Base-by-base conservation (phyloP, 1,284 basidiomycete species). In the Bothia castanella region DNA sequence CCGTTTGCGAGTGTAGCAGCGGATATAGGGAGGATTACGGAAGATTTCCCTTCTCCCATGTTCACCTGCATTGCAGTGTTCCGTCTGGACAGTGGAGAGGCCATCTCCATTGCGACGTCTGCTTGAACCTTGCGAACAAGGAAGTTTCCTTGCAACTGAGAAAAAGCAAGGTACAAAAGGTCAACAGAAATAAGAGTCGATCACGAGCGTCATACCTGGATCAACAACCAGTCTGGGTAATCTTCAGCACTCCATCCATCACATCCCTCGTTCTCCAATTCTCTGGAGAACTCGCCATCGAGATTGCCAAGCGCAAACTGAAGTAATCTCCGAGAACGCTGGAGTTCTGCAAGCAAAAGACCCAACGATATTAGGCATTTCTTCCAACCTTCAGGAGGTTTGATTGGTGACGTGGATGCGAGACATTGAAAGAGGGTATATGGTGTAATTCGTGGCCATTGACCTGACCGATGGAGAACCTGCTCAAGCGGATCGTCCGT, bases 41-140 rank as follows among this genome's bases (percentile, higher is more conserved):
- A 75, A 0, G 78, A 75, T 52, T 81, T 80, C 3, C 79, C 78
- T 54, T 80, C 79, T 2, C 79, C 79, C 78, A 80, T 80, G 40
- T 79, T 78, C 19, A 81, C 70, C 51, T 80, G 79, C 19, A 76
- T 61, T 10, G 69, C 60, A 0, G 69, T 71, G 45, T 72, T 80
- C 7, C 49, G 23, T 3, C 51, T 41, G 0, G 63, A 66, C 3
- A 35, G 36, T 2, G 78, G 78, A 0, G 53, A 47, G 6, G 76
- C 74, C 75, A 80, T 79, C 43, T 77, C 68, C 19, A 58, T 42
- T 1, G 76, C 72, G 8, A 77, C 61, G 0, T 58, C 48, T 17
- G 61, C 55, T 52, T 79, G 78, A 13, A 74, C 44, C 3, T 62
- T 52, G 10, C 76, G 69, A 10, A 67, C 61, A 2, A 66, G 52